Evolutionary conservation across 495 filamentous ascomycete species (phyloP), one percentile per base, ranked within the genome.

Genomic region (Xylaria bambusicola): DNA sequence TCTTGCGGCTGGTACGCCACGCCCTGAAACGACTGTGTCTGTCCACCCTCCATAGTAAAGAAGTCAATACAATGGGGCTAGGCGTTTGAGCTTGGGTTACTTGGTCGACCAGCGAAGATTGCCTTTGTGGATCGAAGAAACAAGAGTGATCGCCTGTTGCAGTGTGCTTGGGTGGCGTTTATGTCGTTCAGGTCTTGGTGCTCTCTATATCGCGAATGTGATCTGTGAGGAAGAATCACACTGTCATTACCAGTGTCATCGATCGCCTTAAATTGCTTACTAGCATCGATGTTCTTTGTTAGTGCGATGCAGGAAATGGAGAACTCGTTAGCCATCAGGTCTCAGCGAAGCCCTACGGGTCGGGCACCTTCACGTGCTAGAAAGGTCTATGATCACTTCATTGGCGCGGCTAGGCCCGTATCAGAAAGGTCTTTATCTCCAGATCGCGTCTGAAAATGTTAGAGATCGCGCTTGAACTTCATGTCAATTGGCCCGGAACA

Each of bases 41-140:
- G 35, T 17, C 46, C 40, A 27, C 47, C 29, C 5, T 10, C 75
- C 74, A 64, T 77, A 64, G 44, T 82, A 73, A 48, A 63, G 47
- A 15, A 4, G 26, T 15, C 6, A 41, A 17, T 26, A 42, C 12
- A 27, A 41, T 29, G 8, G 17, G n/a, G 41, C 41, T 1, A 4
- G 5, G n/a, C 1, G 17, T 4, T 27, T 6, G 29, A 38, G 4
- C 13, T 36, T 21, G 20, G 20, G 31, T 2, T 5, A 15, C 20
- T 38, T 13, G 1, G 17, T 24, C 20, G 3, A n/a, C 12, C 13
- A 51, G 9, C 17, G 17, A 12, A 0, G 10, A 35, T 6, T 12
- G 1, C 10, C 3, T 15, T 5, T 26, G 44, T 42, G 9, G 24
- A 23, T 26, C 13, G 4, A 35, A 20, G 0, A 7, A n/a, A 42